Base-by-base conservation (phyloP, 495 filamentous ascomycete genomes). In the Aspergillus avenaceus region DNA sequence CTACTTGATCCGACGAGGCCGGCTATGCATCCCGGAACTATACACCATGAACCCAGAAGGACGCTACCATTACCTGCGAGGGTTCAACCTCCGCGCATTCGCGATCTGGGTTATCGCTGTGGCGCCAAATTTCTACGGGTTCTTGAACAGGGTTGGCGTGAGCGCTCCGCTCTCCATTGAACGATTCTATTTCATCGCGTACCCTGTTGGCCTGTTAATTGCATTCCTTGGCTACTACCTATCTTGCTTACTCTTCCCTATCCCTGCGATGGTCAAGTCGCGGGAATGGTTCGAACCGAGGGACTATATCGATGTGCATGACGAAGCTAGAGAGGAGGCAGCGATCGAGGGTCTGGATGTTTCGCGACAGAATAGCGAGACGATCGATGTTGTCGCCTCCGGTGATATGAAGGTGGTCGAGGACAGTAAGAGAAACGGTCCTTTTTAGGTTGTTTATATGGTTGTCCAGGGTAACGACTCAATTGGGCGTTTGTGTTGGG, bases 91-190 rank as follows among this genome's bases (percentile, higher is more conserved):
- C 0, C 52, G 63, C n/a, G 63, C 60, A 0, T 61, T 66, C 34
- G 37, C 48, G 5, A 52, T 53, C 0, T 69, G 66, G 22, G 5
- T 68, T n/a, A 40, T 69, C 27, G 63, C 61, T 8, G 27, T 62
- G 2, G 59, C 62, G 23, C 59, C 59, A 0, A 57, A 71, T 26
- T 69, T 69, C 48, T 71, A 69, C 26, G 65, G 65, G 0, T 71
- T 71, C 37, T 51, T 71, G 24, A 58, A 63, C 40, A 62, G 69
- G 21, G 67, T 67, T 64, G 68, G 68, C 7, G 66, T 71, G 8
- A 45, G 38, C 11, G 68, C 66, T 5, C 64, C 66, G 6, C 1
- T 49, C 8, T 60, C 61, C 0, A 61, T 67, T 11, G 43, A 59
- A 23, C 50, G 64, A 26, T 64, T 66, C 12, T 71, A 71, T 29